phyloP scores from a whole-genome alignment of 2,329 filamentous ascomycete genomes.

The Ampelomyces quisqualis region DNA sequence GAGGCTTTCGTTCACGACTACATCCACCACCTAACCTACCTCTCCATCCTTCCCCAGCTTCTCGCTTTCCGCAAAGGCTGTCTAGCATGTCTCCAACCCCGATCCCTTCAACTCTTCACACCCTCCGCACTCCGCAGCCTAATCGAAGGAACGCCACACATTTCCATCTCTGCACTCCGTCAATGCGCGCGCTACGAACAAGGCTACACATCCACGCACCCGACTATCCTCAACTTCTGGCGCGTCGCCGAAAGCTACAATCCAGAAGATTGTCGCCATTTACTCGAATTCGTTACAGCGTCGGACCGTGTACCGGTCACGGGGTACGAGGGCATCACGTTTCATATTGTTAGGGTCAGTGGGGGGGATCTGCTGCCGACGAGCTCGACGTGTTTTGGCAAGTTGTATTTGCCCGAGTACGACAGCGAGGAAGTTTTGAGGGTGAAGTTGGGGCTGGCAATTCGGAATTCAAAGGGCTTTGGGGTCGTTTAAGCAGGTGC shows the following conservation, averaged over 20 bases:
- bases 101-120: slow-evolving; percentile 58
- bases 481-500: slow-evolving; percentile 50
- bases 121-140: slow-evolving; percentile 66
- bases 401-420: slow-evolving; percentile 83
- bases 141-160: slow-evolving; percentile 79
- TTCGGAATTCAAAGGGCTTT: slow-evolving; percentile 88
- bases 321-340: slow-evolving; percentile 77
- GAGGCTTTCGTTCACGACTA: slow-evolving; percentile 80
- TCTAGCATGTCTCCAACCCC: slow-evolving; percentile 68
- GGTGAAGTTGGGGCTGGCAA: slow-evolving; percentile 76
- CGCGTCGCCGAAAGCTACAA: slow-evolving; percentile 68
- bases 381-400: slow-evolving; percentile 91
- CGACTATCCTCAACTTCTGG: slow-evolving; percentile 80
- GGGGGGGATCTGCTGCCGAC: slow-evolving; percentile 64
- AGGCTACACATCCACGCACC: slow-evolving; percentile 70
- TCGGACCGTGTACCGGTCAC: slow-evolving; percentile 87
- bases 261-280: slow-evolving; percentile 67
- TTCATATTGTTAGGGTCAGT: slow-evolving; percentile 75
- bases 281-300: slow-evolving; percentile 94
- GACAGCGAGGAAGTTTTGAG: slow-evolving; percentile 66
- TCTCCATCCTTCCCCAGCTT: slow-evolving; percentile 75
- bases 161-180: slow-evolving; percentile 74
- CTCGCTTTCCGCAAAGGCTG: slow-evolving; percentile 82
- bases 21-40: slow-evolving; percentile 75
- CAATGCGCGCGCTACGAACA: slow-evolving; percentile 73